Base-by-base conservation (phyloP, 2,329 filamentous ascomycete genomes). In the Aspergillus oerlinghausenensis region DNA sequence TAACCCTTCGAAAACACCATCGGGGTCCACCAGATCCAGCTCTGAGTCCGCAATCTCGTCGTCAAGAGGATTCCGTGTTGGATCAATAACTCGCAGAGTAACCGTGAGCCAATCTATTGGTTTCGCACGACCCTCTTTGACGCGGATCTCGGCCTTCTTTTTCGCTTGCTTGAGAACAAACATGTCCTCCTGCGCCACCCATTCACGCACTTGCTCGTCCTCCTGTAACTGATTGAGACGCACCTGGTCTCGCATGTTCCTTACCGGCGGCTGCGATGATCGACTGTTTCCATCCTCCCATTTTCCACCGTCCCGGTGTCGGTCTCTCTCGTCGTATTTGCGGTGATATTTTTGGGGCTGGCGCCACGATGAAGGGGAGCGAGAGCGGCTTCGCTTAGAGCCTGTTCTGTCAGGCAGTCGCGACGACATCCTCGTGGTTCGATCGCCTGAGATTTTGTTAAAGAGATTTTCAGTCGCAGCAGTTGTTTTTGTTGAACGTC, bases 91-190 rank as follows among this genome's bases (percentile, higher is more conserved):
- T 63, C 91, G 87, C 61, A 99, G 78, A 59, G 90, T 95, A 68
- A 97, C 94, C 1, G 92, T 91, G 49, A 99, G 83, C 81, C 90
- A 92, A 77, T 99, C 94, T 67, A 97, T 93, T 9, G 93, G 89
- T 70, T 91, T 92, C 55, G 93, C 92, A 64, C 95, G 86, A 10
- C 89, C 89, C 73, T 95, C 92, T 65, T 92, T 90, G 49, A 97
- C 92, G 43, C 94, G 88, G 65, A 99, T 95, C 63, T 92, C 90
- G 45, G 94, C 93, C 79, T 97, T 97, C 80, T 95, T 97, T 81
- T 97, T 99, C 49, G 93, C 89, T 76, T 99, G 94, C 75, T 92
- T 92, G 68, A 99, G 79, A 55, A 97, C 94, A 69, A 99, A 99
- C 62, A 88, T 87, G 77, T 99, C 94, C 74, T 99, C 94, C 66